Conservation (phyloP, 1,284 basidiomycete species). For the Polyporus tsugae region DNA sequence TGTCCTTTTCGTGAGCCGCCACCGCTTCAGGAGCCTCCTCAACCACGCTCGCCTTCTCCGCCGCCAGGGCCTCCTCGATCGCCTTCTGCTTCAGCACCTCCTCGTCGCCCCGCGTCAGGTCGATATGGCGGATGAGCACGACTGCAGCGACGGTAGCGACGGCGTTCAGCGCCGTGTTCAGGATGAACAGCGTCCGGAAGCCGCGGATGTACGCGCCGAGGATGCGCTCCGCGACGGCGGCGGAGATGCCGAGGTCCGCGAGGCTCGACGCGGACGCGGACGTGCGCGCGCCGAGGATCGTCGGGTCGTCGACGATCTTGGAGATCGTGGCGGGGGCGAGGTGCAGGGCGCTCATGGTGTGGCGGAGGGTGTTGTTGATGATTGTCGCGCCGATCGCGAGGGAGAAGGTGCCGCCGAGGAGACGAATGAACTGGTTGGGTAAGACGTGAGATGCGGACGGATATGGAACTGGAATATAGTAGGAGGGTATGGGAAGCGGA, state of each 20-base stretch:
- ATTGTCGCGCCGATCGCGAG: slow-evolving; percentile 69
- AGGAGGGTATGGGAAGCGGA: neutral
- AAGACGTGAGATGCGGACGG: neutral
- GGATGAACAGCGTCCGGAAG: slow-evolving; percentile 64
- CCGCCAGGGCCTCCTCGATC: slow-evolving; percentile 14
- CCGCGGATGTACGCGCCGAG: slow-evolving; percentile 65
- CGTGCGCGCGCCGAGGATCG: slow-evolving; percentile 49
- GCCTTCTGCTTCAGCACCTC: slow-evolving; percentile 50
- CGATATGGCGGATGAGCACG: slow-evolving; percentile 64
- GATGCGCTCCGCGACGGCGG: slow-evolving; percentile 49
- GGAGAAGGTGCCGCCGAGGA: slow-evolving; percentile 69
- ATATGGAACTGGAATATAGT: too few relatives aligned
- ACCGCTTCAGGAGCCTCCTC: neutral
- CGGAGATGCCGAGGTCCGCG: slow-evolving; percentile 46
- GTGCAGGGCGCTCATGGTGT: slow-evolving; percentile 48
- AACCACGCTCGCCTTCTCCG: slow-evolving; percentile 17
- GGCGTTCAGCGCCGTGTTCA: slow-evolving; percentile 58
- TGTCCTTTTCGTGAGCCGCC: neutral
- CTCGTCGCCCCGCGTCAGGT: slow-evolving; percentile 65
- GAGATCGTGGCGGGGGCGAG: slow-evolving; percentile 48
- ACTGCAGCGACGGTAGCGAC: slow-evolving; percentile 59
- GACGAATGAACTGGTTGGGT: slow-evolving; percentile 60
- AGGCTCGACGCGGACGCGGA: slow-evolving; percentile 42
- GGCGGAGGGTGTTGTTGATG: slow-evolving; percentile 63
- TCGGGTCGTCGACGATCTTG: slow-evolving; percentile 57